Conservation (phyloP, 371 early-diverging fungal species). For the Mucor sp. region DNA sequence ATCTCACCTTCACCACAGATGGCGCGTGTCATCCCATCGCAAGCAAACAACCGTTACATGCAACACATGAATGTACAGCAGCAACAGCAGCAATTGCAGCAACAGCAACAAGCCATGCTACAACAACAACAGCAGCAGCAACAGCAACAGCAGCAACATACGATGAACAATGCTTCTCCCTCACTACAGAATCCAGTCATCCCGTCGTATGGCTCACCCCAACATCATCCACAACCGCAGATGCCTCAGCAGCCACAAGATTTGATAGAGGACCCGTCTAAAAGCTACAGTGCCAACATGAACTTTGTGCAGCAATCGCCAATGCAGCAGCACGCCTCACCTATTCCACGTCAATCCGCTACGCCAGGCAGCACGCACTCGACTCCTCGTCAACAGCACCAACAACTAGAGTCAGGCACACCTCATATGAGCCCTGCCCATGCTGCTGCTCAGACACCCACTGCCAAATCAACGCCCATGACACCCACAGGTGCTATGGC, state of each 20-base stretch:
- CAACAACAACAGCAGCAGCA: constrained; percentile 19
- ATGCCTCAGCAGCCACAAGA: background rate
- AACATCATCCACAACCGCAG: constrained; percentile 17
- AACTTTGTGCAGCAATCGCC: constrained; percentile 27
- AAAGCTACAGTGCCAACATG: constrained; percentile 14
- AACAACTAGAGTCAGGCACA: constrained; percentile 21
- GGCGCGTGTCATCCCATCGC: constrained; percentile 45
- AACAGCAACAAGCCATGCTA: constrained; percentile 14
- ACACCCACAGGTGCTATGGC: background rate
- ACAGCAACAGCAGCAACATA: too few species aligned
- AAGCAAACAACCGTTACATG: constrained; percentile 38
- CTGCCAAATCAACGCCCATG: background rate
- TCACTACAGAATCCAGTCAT: constrained; percentile 25
- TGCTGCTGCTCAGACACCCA: background rate
- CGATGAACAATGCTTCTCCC: constrained; percentile 17
- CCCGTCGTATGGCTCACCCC: constrained; percentile 28
- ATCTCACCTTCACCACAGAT: constrained; percentile 36
- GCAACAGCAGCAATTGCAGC: constrained; percentile 16
- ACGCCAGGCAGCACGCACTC: constrained; percentile 40
- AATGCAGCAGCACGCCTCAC: constrained; percentile 27
- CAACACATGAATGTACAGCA: constrained; percentile 30
- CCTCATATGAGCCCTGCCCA: constrained; percentile 19
- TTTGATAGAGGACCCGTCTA: constrained; percentile 13
- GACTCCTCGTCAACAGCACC: constrained; percentile 42
- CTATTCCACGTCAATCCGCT: constrained; percentile 35